Evolutionary conservation across 768 basidiomycete species (phyloP).

Genomic region (Porpolomopsis calyptriformis): DNA sequence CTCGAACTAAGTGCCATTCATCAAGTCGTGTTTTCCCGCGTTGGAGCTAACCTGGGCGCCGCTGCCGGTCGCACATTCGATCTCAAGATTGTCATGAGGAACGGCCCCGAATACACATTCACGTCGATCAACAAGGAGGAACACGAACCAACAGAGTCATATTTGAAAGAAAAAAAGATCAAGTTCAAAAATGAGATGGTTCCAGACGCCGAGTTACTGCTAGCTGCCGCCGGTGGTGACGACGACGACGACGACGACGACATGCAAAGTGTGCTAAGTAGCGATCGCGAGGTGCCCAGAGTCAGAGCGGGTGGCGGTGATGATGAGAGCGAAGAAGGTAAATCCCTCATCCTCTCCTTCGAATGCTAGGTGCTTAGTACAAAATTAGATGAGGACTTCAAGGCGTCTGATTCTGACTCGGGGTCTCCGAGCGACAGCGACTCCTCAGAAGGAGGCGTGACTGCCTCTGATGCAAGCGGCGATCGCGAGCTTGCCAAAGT

Average conservation of each 20-base stretch:
- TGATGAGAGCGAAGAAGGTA: slow-evolving; percentile 72
- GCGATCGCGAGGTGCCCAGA: slow-evolving; percentile 53
- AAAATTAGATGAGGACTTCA: slow-evolving; percentile 68
- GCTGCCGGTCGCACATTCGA: slow-evolving; percentile 90
- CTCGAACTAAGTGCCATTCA: slow-evolving; percentile 86
- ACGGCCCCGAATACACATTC: slow-evolving; percentile 79
- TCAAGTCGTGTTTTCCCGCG: slow-evolving; percentile 85
- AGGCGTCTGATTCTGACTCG: slow-evolving; percentile 70
- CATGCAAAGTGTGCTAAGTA: slow-evolving; percentile 72
- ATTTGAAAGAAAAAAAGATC: slow-evolving; percentile 84
- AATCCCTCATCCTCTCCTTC: slow-evolving; percentile 9
- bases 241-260: slow-evolving; percentile 63
- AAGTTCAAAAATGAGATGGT: slow-evolving; percentile 93
- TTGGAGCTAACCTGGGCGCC: slow-evolving; percentile 74
- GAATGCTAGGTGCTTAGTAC: not conserved
- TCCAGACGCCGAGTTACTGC: slow-evolving; percentile 72
- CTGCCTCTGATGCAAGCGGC: slow-evolving; percentile 78
- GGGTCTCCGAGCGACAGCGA: slow-evolving; percentile 82
- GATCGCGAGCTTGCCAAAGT: slow-evolving; percentile 51
- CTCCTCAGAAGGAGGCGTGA: slow-evolving; percentile 57
- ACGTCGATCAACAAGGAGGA: slow-evolving; percentile 95
- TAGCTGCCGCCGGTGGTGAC: slow-evolving; percentile 51
- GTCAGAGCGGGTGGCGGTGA: slow-evolving; percentile 37
- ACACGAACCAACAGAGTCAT: slow-evolving; percentile 74
- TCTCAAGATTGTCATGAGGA: slow-evolving; percentile 78